Conservation (phyloP, 1,284 basidiomycete species). For the Ganoderma sp. region DNA sequence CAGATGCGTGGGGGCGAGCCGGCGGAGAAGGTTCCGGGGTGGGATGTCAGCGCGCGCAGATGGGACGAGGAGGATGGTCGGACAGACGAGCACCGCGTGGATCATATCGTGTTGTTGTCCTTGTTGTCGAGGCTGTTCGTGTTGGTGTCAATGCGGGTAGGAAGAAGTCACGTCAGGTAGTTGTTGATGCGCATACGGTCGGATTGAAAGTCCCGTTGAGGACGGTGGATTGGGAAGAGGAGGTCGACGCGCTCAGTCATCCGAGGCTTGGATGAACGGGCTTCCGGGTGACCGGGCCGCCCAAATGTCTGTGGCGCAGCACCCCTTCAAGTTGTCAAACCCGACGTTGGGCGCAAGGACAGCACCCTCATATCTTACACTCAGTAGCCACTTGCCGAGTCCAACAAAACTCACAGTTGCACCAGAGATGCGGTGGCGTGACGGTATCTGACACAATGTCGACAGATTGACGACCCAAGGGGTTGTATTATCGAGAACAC, state of each 20-base stretch:
- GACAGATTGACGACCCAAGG: background rate
- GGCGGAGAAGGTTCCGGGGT: constrained; percentile 32
- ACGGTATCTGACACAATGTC: background rate
- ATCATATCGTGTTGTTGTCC: constrained; percentile 65
- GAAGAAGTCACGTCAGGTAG: background rate
- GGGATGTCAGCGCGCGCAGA: constrained; percentile 20
- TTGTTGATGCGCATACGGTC: constrained; percentile 4
- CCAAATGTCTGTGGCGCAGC: background rate
- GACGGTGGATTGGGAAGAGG: constrained; percentile 2
- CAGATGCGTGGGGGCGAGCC: constrained; percentile 4
- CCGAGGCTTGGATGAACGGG: background rate
- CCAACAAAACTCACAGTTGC: background rate
- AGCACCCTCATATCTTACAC: background rate
- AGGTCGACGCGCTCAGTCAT: background rate
- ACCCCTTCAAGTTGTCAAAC: no score
- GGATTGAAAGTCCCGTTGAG: background rate
- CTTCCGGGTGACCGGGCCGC: background rate
- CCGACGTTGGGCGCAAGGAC: no score
- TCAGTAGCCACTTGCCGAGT: background rate
- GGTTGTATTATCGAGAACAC: background rate
- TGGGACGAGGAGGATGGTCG: constrained; percentile 15
- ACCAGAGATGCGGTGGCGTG: background rate
- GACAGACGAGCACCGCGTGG: constrained; percentile 82
- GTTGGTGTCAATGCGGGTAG: background rate
- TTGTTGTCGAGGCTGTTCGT: background rate